Conservation (phyloP, 768 basidiomycete genomes). For the Phanerochaete carnosa region DNA sequence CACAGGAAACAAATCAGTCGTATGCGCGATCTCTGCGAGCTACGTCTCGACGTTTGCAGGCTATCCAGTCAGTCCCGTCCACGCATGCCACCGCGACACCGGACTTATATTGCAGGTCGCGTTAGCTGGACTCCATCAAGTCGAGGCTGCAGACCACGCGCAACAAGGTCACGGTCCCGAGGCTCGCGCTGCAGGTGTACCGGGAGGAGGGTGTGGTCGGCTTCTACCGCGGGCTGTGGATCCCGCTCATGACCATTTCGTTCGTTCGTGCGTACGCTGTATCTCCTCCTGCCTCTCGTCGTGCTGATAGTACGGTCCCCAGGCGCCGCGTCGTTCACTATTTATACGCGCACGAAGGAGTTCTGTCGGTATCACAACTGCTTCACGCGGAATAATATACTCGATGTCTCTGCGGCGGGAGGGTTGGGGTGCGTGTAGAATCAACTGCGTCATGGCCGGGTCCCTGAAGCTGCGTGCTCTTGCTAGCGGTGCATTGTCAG, state of each 20-base stretch:
- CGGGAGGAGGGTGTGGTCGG: conserved; percentile 84
- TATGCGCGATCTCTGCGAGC: conserved; percentile 87
- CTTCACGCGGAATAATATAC: conserved; percentile 53
- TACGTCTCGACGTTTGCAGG: conserved; percentile 92
- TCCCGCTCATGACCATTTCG: conserved; percentile 92
- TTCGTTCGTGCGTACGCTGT: conserved; percentile 76
- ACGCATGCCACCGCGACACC: not conserved
- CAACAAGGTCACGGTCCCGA: conserved; percentile 68
- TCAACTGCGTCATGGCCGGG: not conserved
- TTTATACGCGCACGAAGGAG: conserved; percentile 84
- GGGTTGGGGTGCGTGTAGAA: conserved; percentile 45
- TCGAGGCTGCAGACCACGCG: conserved; percentile 87
- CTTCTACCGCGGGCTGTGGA: conserved; percentile 88
- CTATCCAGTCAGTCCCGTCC: conserved; percentile 57
- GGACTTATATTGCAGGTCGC: conserved; percentile 1
- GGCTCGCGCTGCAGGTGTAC: conserved; percentile 69
- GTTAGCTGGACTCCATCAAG: conserved; percentile 89
- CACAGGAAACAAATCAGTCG: conserved; percentile 81
- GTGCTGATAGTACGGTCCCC: not conserved
- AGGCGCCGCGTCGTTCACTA: conserved; percentile 91
- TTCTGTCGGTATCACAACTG: conserved; percentile 56
- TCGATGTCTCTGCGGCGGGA: conserved; percentile 75
- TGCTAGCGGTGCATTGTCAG: conserved; percentile 77
- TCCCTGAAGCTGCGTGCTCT: not conserved
- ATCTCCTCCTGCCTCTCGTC: conserved; percentile 1